Base-by-base conservation (phyloP, 441 rosid genomes). In the Eutrema salsugineum region DNA sequence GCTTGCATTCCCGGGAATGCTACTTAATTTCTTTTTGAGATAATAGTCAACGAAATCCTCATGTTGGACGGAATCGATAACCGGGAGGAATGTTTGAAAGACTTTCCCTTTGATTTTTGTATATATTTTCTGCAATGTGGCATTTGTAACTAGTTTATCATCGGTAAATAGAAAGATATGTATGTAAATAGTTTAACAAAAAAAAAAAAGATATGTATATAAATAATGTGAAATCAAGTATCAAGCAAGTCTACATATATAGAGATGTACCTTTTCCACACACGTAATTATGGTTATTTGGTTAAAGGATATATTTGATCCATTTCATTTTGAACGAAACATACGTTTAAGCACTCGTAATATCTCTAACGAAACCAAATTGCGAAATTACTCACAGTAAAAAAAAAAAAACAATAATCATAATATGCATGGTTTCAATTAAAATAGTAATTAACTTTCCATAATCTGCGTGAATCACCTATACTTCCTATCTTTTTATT, bases 61-160 rank as follows among this genome's bases (percentile, higher is more conserved):
- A 63, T 87, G 91, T 87, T 15, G 91, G 91, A 70, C 85, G 91
- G 73, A 87, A 87, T 38, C 91, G 84, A 78, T 85, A 87, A n/a
- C 91, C 91, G 0, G 91, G 91, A 36, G 91, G 91, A 35, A 87
- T 88, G 33, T 79, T 78, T 53, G 86, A 63, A 46, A 85, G 73
- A 17, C 79, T 54, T 46, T 82, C 82, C 91, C 83, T 87, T 33
- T 48, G 3, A 36, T 62, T 2, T 49, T n/a, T 28, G 9, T n/a
- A n/a, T 63, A 0, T 46, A 2, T 27, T 65, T 44, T 68, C 78
- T 75, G 59, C 71, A 56, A 62, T 48, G 27, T 49, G 16, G 14
- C 60, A 70, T 19, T 50, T 62, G 68, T 42, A 50, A 19, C 54
- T 51, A 6, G 39, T 71, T 61, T 14, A 50, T 17, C 68, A 72